Evolutionary conservation across 768 basidiomycete genomes (phyloP).

Genomic region (Agaricus subrufescens): DNA sequence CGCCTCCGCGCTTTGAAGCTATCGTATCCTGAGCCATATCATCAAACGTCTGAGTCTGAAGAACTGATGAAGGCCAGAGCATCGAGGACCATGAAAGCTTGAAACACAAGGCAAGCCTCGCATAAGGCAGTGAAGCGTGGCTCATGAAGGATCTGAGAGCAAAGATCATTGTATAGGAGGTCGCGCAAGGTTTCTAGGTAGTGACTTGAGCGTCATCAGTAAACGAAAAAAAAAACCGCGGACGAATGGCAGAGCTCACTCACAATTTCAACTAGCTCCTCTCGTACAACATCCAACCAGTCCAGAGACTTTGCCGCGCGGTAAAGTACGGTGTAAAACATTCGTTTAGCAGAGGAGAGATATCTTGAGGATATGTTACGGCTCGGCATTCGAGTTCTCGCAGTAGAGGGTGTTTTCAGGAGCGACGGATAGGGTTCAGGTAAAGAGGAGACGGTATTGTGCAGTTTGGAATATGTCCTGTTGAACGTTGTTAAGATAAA

Average conservation of each 20-base stretch:
- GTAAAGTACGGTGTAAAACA: conserved; percentile 84
- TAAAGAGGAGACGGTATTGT: conserved; percentile 82
- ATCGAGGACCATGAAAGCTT: conserved; percentile 94
- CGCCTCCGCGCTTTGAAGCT: conserved; percentile 47
- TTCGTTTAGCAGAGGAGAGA: conserved; percentile 74
- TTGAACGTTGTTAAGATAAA: neutral
- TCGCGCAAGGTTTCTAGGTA: conserved; percentile 93
- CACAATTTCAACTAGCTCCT: conserved; percentile 87
- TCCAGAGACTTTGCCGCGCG: conserved; percentile 66
- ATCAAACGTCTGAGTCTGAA: conserved; percentile 61
- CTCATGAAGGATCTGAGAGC: conserved; percentile 93
- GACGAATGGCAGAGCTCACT: conserved; percentile 23
- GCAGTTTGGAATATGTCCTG: conserved; percentile 79
- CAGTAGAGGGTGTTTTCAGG: conserved; percentile 72
- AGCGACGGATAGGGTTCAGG: conserved; percentile 75
- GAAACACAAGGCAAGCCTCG: conserved; percentile 93
- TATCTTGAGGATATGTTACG: conserved; percentile 73
- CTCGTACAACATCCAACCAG: conserved; percentile 68
- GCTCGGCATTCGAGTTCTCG: conserved; percentile 83
- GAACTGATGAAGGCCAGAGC: conserved; percentile 32
- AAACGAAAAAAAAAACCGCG: neutral
- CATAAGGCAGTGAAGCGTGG: conserved; percentile 82
- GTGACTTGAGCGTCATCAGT: conserved; percentile 39
- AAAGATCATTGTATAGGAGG: conserved; percentile 90
- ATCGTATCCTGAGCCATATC: conserved; percentile 94